A percentile compares a stretch with the other conserved stretches of the same genome.
These are phyloP conservation scores for Tuber umbilicatum DNA, from an alignment of 495 filamentous ascomycete genomes.

Conservation along the genomic window DNA sequence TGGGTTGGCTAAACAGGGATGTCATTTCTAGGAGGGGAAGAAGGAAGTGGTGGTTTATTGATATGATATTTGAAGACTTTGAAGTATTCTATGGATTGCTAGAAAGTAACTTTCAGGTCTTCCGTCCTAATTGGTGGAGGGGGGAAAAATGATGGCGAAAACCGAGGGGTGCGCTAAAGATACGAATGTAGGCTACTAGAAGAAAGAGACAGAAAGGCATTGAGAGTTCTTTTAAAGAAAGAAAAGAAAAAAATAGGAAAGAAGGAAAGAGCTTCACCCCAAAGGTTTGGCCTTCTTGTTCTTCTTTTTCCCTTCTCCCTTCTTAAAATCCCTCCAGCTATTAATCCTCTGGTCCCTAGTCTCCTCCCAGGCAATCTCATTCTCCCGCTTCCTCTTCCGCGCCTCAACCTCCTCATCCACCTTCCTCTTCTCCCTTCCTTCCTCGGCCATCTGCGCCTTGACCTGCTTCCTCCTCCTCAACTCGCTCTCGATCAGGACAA, in stretches of 20 bases:
- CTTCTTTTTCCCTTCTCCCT: constrained; percentile 71
- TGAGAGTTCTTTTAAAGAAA: not conserved
- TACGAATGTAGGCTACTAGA: not conserved
- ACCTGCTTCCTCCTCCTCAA: constrained; percentile 71
- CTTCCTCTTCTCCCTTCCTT: constrained; percentile 81
- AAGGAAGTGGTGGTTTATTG: not conserved
- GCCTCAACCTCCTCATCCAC: constrained; percentile 79
- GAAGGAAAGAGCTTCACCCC: constrained; percentile 51
- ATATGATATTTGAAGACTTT: not conserved
- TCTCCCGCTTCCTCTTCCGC: constrained; percentile 86
- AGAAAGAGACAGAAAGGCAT: not conserved
- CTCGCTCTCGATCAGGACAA: constrained; percentile 90
- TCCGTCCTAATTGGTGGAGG: not conserved
- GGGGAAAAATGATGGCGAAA: not conserved
- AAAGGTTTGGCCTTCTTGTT: constrained; percentile 71
- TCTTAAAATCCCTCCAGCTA: constrained; percentile 87
- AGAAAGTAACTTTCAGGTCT: not conserved
- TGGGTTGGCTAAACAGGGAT: not conserved
- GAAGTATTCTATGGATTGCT: not conserved
- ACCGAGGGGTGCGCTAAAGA: not conserved
- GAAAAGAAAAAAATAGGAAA: constrained; percentile 20
- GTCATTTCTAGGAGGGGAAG: not conserved
- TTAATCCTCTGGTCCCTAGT: constrained; percentile 85
- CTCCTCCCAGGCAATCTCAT: constrained; percentile 88
- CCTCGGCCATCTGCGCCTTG: constrained; percentile 94